A percentile compares a stretch with the other conserved stretches of the same genome.
phyloP scores from a whole-genome alignment of 1,284 basidiomycete species.

The Boletus sp. region DNA sequence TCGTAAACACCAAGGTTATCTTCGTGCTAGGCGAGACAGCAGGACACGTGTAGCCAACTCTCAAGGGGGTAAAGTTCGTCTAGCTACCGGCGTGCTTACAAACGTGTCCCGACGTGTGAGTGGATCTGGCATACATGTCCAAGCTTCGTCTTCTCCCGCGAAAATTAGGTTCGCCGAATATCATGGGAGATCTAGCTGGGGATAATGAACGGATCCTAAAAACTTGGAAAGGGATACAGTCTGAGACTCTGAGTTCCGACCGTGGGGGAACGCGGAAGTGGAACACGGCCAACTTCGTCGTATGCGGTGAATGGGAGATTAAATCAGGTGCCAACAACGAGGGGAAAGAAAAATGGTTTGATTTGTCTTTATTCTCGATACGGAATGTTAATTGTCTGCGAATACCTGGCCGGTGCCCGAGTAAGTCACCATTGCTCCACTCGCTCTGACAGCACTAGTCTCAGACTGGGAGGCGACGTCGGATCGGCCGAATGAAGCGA shows the following conservation, averaged over 20 bases:
- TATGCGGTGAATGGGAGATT: not conserved
- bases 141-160: slow-evolving; percentile 34
- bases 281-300: not conserved
- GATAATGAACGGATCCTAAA: not conserved
- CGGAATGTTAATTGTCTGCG: not conserved
- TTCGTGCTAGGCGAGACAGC: slow-evolving; percentile 9
- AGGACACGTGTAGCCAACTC: slow-evolving; percentile 5
- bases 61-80: not conserved
- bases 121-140: slow-evolving; percentile 7
- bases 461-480: not conserved
- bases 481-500: slow-evolving; percentile 1
- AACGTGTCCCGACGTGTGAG: slow-evolving; percentile 19
- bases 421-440: slow-evolving; percentile 3
- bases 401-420: not conserved
- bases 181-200: slow-evolving; percentile 3
- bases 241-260: not conserved
- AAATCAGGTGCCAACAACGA: not conserved
- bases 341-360: not conserved
- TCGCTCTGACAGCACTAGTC: slow-evolving; percentile 1
- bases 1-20: not conserved
- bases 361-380: not conserved
- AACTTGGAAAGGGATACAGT: not conserved
- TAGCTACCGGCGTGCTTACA: slow-evolving; percentile 6
- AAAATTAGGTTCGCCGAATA: slow-evolving; percentile 17
- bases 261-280: not conserved